Percentiles rank a stretch among this genome's conserved stretches.
phyloP scores from a whole-genome alignment of 1,284 basidiomycete species.

The Phaffia rhodozyma region DNA sequence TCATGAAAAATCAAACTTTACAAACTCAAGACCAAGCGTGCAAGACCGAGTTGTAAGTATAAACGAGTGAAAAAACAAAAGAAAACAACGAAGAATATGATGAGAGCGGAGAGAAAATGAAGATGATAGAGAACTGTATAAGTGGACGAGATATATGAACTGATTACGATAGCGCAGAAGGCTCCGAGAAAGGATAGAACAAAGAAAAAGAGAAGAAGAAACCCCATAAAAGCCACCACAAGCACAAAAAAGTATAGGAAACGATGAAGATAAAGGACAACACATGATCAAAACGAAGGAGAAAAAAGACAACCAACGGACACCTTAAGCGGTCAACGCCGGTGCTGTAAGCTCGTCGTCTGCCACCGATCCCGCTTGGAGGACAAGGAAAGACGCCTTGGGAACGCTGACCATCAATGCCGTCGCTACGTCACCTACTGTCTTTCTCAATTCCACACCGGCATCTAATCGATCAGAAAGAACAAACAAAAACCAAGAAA shows the following conservation, averaged over 20 bases:
- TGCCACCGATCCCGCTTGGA: slow-evolving; percentile 45
- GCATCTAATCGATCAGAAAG: slow-evolving; percentile 23
- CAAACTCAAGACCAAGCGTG: neutral
- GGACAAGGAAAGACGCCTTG: slow-evolving; percentile 52
- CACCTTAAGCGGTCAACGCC: neutral
- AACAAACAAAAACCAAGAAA: too few species aligned
- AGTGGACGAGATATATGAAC: neutral
- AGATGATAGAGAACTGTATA: neutral
- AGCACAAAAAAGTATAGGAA: neutral
- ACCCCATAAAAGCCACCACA: neutral
- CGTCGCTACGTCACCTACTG: slow-evolving; percentile 66
- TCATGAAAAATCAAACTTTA: too few species aligned
- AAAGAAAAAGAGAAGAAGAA: neutral
- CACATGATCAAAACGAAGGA: neutral
- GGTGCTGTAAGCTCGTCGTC: neutral
- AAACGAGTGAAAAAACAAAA: neutral
- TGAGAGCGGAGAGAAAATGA: neutral
- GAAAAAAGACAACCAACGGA: neutral
- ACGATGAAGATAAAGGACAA: neutral
- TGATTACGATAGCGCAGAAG: neutral
- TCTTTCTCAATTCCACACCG: slow-evolving; percentile 57
- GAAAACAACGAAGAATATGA: neutral
- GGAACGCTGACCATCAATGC: slow-evolving; percentile 52
- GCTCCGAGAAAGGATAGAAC: neutral
- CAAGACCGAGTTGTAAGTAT: neutral